Evolutionary conservation across 805 yeast species (phyloP).

Genomic region (Saturnispora zaruensis): DNA sequence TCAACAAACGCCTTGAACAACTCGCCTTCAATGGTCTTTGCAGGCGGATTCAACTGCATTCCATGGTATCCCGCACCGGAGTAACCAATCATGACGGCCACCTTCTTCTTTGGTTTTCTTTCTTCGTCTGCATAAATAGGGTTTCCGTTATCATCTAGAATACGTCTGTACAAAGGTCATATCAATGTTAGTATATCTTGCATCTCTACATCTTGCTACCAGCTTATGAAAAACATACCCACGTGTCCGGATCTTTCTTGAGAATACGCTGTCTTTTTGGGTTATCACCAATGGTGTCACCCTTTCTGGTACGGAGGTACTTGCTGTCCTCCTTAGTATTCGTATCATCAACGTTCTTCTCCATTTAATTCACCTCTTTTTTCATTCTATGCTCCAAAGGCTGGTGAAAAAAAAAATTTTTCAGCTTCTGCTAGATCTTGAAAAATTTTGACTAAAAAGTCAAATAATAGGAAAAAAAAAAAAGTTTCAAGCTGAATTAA

Average conservation of each 20-base stretch:
- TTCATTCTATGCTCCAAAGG: neutral
- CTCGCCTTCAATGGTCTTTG: conserved; percentile 85
- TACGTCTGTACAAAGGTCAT: conserved; percentile 26
- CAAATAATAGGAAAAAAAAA: neutral
- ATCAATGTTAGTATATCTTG: conserved; percentile 3
- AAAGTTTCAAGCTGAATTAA: neutral
- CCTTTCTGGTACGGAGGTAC: conserved; percentile 17
- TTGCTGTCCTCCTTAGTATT: conserved; percentile 9
- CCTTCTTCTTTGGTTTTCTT: conserved; percentile 79
- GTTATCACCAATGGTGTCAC: conserved; percentile 21
- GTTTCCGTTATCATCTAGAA: conserved; percentile 54
- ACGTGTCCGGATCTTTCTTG: conserved; percentile 36
- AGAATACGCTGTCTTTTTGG: conserved; percentile 26
- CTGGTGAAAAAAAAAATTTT: conserved; percentile 7
- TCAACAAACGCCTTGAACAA: conserved; percentile 71
- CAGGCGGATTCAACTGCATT: conserved; percentile 87
- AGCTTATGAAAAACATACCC: conserved; percentile 39
- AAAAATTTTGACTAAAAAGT: neutral
- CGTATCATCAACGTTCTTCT: neutral
- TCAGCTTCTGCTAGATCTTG: neutral
- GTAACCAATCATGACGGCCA: conserved; percentile 85
- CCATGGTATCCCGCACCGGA: conserved; percentile 97
- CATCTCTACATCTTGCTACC: neutral
- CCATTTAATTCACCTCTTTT: neutral
- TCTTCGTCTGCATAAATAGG: conserved; percentile 44